Evolutionary conservation across 345 rosid genomes (phyloP).

Genomic region (Clarkia xantiana): DNA sequence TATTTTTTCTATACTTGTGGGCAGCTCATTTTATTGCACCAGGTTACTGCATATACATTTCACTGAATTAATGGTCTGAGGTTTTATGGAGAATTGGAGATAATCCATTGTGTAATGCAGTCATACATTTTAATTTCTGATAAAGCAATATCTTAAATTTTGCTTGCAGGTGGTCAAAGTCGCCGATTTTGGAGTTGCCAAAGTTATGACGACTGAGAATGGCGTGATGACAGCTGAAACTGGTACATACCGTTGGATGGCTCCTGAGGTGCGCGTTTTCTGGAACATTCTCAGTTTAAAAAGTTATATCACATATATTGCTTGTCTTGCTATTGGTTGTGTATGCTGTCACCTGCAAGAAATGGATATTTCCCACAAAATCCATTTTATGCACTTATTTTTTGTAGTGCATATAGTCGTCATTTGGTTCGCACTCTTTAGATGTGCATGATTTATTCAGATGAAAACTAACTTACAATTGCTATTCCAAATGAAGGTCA

Average conservation of each 20-base stretch:
- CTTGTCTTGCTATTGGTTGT: no score
- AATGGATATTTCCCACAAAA: no score
- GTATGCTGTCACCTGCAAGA: no score
- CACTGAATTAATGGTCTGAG: no score
- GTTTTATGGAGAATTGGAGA: not conserved
- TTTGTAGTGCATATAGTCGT: no score
- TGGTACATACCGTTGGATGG: conserved; percentile 99
- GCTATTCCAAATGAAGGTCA: conserved; percentile 49
- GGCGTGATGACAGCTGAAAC: conserved; percentile 30
- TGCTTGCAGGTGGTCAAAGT: conserved; percentile 73
- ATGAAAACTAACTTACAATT: conserved; percentile 3
- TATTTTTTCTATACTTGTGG: no score
- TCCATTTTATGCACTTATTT: no score
- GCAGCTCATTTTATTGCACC: no score
- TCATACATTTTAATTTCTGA: not conserved
- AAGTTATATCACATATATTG: no score
- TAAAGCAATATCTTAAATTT: not conserved
- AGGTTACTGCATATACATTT: no score
- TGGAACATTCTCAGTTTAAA: not conserved
- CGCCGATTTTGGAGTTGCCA: conserved; percentile 97
- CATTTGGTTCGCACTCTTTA: no score
- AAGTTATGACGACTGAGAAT: conserved; percentile 42
- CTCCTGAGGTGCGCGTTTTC: conserved; percentile 64
- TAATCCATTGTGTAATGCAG: no score
- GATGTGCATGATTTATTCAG: not conserved